These are phyloP conservation scores for Euphorbia schlechtendalii DNA, from an alignment of 441 rosid genomes.

Conservation along the genomic window DNA sequence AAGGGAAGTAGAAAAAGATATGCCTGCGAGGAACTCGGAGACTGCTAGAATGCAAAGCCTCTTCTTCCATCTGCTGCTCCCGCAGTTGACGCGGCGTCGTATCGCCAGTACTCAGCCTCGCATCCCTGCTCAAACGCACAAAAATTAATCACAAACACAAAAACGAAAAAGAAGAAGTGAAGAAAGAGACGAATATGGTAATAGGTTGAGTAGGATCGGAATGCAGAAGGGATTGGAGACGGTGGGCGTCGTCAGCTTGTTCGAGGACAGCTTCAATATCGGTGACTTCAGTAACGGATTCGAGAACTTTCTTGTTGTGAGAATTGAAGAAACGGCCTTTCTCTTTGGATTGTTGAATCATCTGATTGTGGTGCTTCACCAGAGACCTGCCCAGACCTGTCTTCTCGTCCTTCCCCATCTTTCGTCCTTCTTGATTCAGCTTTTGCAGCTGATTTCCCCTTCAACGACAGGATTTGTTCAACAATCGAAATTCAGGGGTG, in stretches of 20 bases:
- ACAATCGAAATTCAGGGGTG: too few species aligned
- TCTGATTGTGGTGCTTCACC: slow-evolving; percentile 87
- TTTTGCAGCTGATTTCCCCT: neutral
- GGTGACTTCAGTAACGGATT: slow-evolving; percentile 71
- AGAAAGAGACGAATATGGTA: slow-evolving; percentile 37
- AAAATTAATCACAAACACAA: neutral
- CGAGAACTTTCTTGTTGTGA: slow-evolving; percentile 64
- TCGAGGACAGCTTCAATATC: slow-evolving; percentile 79
- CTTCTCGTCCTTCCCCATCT: slow-evolving; percentile 83
- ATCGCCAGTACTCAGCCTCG: slow-evolving; percentile 36
- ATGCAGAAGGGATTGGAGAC: slow-evolving; percentile 31
- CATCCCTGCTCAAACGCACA: slow-evolving; percentile 38
- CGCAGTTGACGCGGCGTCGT: slow-evolving; percentile 53
- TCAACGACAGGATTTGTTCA: too few species aligned
- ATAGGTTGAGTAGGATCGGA: slow-evolving; percentile 43
- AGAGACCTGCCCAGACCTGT: slow-evolving; percentile 64
- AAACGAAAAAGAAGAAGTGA: neutral
- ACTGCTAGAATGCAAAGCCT: slow-evolving; percentile 52
- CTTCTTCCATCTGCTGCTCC: slow-evolving; percentile 56
- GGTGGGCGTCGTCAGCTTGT: slow-evolving; percentile 62
- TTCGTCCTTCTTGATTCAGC: neutral
- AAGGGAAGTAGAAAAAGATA: slow-evolving; percentile 11
- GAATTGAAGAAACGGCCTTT: slow-evolving; percentile 53
- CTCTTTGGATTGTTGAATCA: slow-evolving; percentile 71
- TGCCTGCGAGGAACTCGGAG: slow-evolving; percentile 86